Evolutionary conservation across 257 asterid species (phyloP), one percentile per base, ranked within the genome.

Genomic region (Mentha longifolia): DNA sequence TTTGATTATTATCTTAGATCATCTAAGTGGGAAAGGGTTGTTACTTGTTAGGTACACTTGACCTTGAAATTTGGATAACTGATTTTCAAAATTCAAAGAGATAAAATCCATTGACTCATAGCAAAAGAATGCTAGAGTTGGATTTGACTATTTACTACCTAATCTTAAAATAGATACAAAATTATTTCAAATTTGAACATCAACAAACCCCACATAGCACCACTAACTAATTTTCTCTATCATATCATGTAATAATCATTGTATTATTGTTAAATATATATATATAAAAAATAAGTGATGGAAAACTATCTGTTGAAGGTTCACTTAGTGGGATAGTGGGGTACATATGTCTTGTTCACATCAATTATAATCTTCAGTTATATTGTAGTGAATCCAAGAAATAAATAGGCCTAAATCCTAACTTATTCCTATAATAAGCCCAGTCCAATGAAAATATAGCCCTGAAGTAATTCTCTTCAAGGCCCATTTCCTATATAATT

Each of bases 181-280:
- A 6, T 7, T 3, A 72, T 72, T 71, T 76, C 73, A 65, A 76
- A 76, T 9, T 76, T 65, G 50, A 76, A 70, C 66, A 50, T 30
- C 79, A 61, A 2, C 22, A 35, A 65, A 33, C 42, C 77, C 54
- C 65, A 65, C 68, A 55, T 22, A 31, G 72, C 76, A 61, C 64
- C 76, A 63, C 73, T 64, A 64, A 35, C 45, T 54, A 59, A 25
- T n/a, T 43, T 47, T 51, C 55, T 62, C 70, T 63, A 61, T 68
- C 79, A 42, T 56, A 70, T 70, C 50, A 62, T 75, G 56, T 13
- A 19, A 61, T 62, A 61, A 61, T 69, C 71, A 61, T 75, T 50
- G 46, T 31, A 5, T 10, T 61, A 25, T 16, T 19, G 42, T 46
- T 41, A 68, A 39, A 33, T 3, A 35, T 28, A 33, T 3, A 35